Evolutionary conservation across 768 basidiomycete genomes (phyloP).

Genomic region (Amanita muscaria): DNA sequence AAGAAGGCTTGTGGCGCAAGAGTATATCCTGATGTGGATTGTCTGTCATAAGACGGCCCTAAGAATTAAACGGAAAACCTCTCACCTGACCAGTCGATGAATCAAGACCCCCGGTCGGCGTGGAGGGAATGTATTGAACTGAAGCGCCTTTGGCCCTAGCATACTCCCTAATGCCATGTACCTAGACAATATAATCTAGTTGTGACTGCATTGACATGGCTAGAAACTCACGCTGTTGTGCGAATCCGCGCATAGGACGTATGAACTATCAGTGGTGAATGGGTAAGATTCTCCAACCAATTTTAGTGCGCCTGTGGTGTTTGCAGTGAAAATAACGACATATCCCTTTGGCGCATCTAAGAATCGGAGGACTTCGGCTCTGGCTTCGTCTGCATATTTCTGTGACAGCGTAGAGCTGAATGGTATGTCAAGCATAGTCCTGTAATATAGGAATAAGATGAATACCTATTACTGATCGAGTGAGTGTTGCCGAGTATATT

Average conservation of each 20-base stretch:
- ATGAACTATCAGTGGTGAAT: conserved; percentile 47
- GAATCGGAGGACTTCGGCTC: conserved; percentile 64
- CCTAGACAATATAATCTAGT: conserved; percentile 16
- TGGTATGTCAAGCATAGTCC: conserved; percentile 9
- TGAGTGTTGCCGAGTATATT: conserved; percentile 78
- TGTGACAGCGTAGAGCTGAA: conserved; percentile 64
- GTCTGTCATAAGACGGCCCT: background rate
- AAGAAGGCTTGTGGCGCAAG: conserved; percentile 38
- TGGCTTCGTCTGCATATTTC: conserved; percentile 57
- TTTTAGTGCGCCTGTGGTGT: conserved; percentile 73
- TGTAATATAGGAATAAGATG: conserved; percentile 3
- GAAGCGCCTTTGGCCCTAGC: conserved; percentile 46
- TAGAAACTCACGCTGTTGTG: conserved; percentile 60
- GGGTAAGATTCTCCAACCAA: conserved; percentile 78
- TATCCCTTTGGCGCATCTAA: conserved; percentile 71
- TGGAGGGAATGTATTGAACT: conserved; percentile 58
- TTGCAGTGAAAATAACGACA: conserved; percentile 75
- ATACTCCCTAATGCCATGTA: conserved; percentile 71
- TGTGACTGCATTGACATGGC: background rate
- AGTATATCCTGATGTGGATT: conserved; percentile 39
- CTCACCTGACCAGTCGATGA: conserved; percentile 48
- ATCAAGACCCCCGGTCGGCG: conserved; percentile 57
- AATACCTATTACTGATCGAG: conserved; percentile 70
- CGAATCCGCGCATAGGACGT: conserved; percentile 67
- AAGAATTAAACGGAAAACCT: background rate